A percentile compares a stretch with the other conserved stretches of the same genome.
phyloP scores from a whole-genome alignment of 345 rosid species.

The Melaleuca quinquenervia region DNA sequence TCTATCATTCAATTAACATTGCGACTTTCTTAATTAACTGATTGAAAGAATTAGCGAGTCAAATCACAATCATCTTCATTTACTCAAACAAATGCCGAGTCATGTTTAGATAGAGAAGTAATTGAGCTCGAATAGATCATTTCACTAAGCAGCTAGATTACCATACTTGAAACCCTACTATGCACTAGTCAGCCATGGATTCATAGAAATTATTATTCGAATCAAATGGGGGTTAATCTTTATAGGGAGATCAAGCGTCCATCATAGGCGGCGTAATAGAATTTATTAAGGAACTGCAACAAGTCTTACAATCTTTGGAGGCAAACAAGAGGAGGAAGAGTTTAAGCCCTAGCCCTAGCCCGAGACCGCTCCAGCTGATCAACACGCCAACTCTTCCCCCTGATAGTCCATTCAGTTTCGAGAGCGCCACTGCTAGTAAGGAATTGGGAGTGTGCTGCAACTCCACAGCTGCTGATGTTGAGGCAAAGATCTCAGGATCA shows the following conservation, averaged over 20 bases:
- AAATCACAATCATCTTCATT: not conserved
- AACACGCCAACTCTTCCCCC: not conserved
- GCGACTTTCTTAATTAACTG: not conserved
- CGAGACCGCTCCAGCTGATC: slow-evolving; percentile 19
- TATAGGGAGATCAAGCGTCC: slow-evolving; percentile 94
- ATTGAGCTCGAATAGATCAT: not conserved
- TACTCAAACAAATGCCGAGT: not conserved
- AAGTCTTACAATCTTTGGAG: slow-evolving; percentile 69
- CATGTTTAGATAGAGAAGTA: not conserved
- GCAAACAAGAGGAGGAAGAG: slow-evolving; percentile 80
- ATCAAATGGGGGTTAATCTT: not conserved
- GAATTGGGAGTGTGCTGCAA: slow-evolving; percentile 55
- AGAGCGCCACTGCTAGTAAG: not conserved
- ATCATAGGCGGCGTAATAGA: slow-evolving; percentile 87
- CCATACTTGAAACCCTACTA: not conserved
- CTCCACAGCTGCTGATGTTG: slow-evolving; percentile 83
- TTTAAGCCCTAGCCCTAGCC: slow-evolving; percentile 43
- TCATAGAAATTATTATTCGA: not conserved
- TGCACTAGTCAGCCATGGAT: not conserved
- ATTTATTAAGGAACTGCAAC: slow-evolving; percentile 85
- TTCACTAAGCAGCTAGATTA: not conserved
- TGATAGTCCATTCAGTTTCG: slow-evolving; percentile 12
- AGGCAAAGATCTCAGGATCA: slow-evolving; percentile 82
- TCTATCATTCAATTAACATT: not conserved
- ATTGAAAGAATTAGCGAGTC: not conserved